These are phyloP conservation scores for Tylopilus cervinicoccineus DNA, from an alignment of 768 basidiomycete species.

Conservation along the genomic window DNA sequence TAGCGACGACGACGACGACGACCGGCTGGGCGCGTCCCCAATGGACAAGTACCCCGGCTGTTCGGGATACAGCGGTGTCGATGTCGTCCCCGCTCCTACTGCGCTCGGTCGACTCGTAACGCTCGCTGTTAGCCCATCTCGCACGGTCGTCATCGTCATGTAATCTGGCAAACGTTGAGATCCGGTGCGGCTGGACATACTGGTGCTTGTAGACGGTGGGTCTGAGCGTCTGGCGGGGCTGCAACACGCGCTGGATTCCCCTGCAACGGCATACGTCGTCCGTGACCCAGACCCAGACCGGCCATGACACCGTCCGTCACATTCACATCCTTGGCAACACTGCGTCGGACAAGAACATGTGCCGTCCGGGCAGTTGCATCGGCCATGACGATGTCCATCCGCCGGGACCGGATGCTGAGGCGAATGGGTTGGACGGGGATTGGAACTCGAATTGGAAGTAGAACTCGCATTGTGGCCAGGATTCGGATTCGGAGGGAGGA, in stretches of 20 bases:
- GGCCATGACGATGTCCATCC: conserved; percentile 30
- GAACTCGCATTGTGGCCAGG: conserved; percentile 3
- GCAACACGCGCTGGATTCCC: conserved; percentile 31
- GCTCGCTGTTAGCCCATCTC: conserved; percentile 27
- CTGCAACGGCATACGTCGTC: conserved; percentile 30
- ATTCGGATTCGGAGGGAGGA: conserved; percentile 11
- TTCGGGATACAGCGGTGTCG: conserved; percentile 22
- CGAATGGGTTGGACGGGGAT: conserved; percentile 4
- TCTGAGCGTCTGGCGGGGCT: conserved; percentile 9
- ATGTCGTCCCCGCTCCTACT: conserved; percentile 7
- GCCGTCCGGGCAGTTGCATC: conserved; percentile 32
- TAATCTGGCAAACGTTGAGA: conserved; percentile 30
- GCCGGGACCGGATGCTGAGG: conserved; percentile 17
- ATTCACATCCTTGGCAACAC: conserved; percentile 30
- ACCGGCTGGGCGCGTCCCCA: conserved; percentile 27
- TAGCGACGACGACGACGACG: conserved; percentile 30
- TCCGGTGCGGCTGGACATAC: conserved; percentile 9
- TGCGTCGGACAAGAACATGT: conserved; percentile 32
- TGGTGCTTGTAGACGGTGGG: conserved; percentile 6
- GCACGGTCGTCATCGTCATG: conserved; percentile 30
- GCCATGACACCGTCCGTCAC: conserved; percentile 23
- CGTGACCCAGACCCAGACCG: conserved; percentile 9
- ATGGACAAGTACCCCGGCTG: conserved; percentile 19
- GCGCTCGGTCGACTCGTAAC: conserved; percentile 15
- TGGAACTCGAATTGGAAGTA: conserved; percentile 5